These are phyloP conservation scores for Cyberlindnera meyerae DNA, from an alignment of 805 yeast genomes.

Conservation along the genomic window DNA sequence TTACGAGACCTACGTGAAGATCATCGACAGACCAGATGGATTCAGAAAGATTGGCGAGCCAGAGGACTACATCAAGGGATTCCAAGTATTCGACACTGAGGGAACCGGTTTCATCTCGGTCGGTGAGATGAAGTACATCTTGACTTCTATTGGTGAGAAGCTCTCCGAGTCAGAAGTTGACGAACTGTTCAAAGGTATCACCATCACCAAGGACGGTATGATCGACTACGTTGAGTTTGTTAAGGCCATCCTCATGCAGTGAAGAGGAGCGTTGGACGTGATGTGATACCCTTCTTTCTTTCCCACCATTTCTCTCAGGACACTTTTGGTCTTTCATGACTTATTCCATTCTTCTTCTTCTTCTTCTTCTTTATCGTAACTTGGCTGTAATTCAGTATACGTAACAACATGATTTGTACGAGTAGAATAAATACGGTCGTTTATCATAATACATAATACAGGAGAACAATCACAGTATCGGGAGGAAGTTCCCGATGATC, in stretches of 20 bases:
- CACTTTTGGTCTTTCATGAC: too few species aligned
- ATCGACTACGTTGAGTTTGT: constrained; percentile 95
- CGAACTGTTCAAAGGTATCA: constrained; percentile 92
- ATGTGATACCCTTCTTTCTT: background rate
- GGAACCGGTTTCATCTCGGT: constrained; percentile 94
- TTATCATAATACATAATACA: too few species aligned
- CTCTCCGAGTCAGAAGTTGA: constrained; percentile 88
- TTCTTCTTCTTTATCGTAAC: too few species aligned
- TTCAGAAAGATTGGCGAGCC: constrained; percentile 85
- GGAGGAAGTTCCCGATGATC: constrained; percentile 91
- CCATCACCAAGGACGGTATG: constrained; percentile 87
- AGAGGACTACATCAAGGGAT: constrained; percentile 84
- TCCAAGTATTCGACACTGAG: constrained; percentile 97
- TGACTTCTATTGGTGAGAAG: constrained; percentile 95
- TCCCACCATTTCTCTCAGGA: background rate
- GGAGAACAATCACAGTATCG: constrained; percentile 60
- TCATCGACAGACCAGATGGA: constrained; percentile 82
- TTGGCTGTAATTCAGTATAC: too few species aligned
- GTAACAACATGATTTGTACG: background rate
- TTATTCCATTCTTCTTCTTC: too few species aligned
- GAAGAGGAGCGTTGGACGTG: constrained; percentile 15
- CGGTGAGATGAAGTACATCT: constrained; percentile 91
- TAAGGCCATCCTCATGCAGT: constrained; percentile 88
- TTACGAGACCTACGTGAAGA: constrained; percentile 69
- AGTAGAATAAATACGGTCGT: background rate